A percentile compares a stretch with the other conserved stretches of the same genome.
Evolutionary conservation across 1,284 basidiomycete species (phyloP).

Genomic region (Heterobasidion occidentale): DNA sequence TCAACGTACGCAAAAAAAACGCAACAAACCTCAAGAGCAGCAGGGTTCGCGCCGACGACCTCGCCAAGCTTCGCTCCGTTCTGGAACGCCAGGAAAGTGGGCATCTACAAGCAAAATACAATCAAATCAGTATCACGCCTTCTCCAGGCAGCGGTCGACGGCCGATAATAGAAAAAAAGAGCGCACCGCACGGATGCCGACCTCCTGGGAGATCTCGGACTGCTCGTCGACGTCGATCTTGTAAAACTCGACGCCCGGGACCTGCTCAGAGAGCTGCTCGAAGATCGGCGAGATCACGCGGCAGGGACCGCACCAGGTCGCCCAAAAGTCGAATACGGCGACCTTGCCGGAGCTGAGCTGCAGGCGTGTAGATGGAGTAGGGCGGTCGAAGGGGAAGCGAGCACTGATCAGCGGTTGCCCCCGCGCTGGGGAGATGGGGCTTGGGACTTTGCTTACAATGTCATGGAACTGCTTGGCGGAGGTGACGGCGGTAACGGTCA

Average conservation of each 20-base stretch:
- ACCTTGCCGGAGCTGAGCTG: slow-evolving; percentile 55
- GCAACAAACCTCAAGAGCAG: slow-evolving; percentile 23
- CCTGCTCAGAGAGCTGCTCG: slow-evolving; percentile 50
- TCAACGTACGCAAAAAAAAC: background rate
- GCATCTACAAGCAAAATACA: slow-evolving; percentile 38
- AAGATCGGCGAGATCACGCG: slow-evolving; percentile 70
- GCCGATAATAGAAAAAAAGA: background rate
- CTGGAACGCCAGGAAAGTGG: slow-evolving; percentile 73
- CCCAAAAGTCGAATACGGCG: slow-evolving; percentile 73
- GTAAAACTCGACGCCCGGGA: slow-evolving; percentile 55
- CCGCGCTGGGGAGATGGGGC: background rate
- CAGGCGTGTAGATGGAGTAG: background rate
- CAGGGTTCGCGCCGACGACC: slow-evolving; percentile 52
- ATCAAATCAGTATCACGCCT: slow-evolving; percentile 2
- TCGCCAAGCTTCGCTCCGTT: slow-evolving; percentile 56
- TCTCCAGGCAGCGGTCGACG: background rate
- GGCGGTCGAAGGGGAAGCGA: background rate
- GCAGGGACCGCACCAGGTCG: slow-evolving; percentile 66
- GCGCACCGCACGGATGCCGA: slow-evolving; percentile 60
- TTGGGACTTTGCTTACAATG: slow-evolving; percentile 6
- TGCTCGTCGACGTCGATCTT: slow-evolving; percentile 74
- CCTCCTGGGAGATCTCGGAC: slow-evolving; percentile 42
- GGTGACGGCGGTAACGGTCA: slow-evolving; percentile 9
- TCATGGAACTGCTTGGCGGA: slow-evolving; percentile 9
- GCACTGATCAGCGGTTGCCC: background rate